phyloP scores from a whole-genome alignment of 345 rosid genomes.

The Microcos paniculata region DNA sequence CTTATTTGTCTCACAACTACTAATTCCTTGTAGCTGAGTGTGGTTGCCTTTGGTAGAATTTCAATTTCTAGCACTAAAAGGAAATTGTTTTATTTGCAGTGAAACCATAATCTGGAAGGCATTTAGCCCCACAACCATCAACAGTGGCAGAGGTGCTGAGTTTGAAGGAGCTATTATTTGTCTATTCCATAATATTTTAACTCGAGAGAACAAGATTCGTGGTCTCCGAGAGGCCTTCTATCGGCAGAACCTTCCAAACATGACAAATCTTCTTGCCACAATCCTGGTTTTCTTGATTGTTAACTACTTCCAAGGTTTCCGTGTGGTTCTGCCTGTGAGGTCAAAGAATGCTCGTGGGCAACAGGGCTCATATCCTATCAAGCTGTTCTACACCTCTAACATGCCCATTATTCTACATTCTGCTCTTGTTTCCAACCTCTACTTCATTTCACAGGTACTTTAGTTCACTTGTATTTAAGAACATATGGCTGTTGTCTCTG shows the following conservation, averaged over 20 bases:
- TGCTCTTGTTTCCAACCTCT: conserved; percentile 73
- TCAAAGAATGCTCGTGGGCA: conserved; percentile 80
- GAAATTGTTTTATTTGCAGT: conserved; percentile 29
- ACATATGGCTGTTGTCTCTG: background rate
- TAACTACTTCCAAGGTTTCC: conserved; percentile 77
- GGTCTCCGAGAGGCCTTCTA: conserved; percentile 74
- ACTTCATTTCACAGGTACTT: conserved; percentile 70
- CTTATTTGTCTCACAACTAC: background rate
- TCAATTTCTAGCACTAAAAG: background rate
- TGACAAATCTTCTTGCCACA: conserved; percentile 73
- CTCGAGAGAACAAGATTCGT: conserved; percentile 55
- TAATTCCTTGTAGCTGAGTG: background rate
- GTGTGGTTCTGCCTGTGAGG: conserved; percentile 71
- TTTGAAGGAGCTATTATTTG: conserved; percentile 82
- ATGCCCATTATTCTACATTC: conserved; percentile 87
- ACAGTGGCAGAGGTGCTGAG: conserved; percentile 76
- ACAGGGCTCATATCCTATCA: conserved; percentile 76
- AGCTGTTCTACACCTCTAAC: conserved; percentile 79
- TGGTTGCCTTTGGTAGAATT: conserved; percentile 4
- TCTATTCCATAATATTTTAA: conserved; percentile 59
- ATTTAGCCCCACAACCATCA: conserved; percentile 74
- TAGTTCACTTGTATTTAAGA: background rate
- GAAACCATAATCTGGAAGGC: conserved; percentile 79
- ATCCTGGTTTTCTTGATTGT: conserved; percentile 59
- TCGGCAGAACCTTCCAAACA: conserved; percentile 72